Evolutionary conservation across 805 yeast genomes (phyloP).

Genomic region (Helenozyma rhizophorensis): DNA sequence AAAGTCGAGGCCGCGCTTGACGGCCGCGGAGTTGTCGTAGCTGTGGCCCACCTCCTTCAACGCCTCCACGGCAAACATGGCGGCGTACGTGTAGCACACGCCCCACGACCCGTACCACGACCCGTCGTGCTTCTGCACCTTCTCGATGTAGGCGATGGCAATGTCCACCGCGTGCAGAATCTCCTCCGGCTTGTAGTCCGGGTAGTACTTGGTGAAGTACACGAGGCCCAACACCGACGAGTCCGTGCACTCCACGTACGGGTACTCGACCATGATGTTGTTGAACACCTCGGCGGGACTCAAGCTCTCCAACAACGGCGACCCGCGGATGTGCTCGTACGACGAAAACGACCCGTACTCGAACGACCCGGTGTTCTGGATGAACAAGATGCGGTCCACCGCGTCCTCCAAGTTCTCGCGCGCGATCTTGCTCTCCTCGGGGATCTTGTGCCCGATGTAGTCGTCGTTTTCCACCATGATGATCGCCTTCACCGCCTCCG

Average conservation of each 20-base stretch:
- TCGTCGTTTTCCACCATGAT: conserved; percentile 79
- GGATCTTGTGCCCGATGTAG: conserved; percentile 26
- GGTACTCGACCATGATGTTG: conserved; percentile 97
- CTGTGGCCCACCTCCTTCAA: conserved; percentile 61
- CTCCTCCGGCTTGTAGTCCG: conserved; percentile 60
- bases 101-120: conserved; percentile 99
- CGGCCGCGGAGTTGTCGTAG: conserved; percentile 59
- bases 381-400: conserved; percentile 65
- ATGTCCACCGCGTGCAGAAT: conserved; percentile 64
- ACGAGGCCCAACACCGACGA: conserved; percentile 87
- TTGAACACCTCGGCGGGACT: conserved; percentile 99
- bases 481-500: conserved; percentile 91
- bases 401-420: conserved; percentile 57
- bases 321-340: conserved; percentile 81
- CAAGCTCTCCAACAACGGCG: conserved; percentile 67
- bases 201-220: conserved; percentile 63
- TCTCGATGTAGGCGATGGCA: conserved; percentile 69
- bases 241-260: conserved; percentile 97
- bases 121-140: conserved; percentile 71
- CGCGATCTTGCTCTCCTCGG: conserved; percentile 47
- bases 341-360: conserved; percentile 92
- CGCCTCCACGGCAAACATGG: conserved; percentile 97
- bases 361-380: conserved; percentile 76
- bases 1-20: conserved; percentile 80
- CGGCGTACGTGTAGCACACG: conserved; percentile 90